Evolutionary conservation across 495 filamentous ascomycete genomes (phyloP).

Genomic region (Aspergillus incahuasiensis): DNA sequence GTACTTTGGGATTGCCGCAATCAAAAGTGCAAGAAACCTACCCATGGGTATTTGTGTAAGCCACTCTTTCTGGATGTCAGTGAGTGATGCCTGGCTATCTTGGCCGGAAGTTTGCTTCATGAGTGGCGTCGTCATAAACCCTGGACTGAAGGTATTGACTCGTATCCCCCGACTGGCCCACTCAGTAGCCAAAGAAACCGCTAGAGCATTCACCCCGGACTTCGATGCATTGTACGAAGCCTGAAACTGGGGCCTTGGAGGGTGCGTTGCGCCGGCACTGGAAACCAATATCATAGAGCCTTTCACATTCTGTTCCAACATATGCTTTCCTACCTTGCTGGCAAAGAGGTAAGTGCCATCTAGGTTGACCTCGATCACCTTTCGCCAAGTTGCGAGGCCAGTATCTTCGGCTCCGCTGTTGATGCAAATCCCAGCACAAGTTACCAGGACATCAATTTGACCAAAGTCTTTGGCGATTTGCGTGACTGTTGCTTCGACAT

Average conservation of each 20-base stretch:
- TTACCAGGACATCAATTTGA: constrained; percentile 70
- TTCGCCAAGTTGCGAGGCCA: constrained; percentile 27
- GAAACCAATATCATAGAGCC: constrained; percentile 43
- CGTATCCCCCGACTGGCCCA: constrained; percentile 35
- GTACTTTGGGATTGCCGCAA: no score
- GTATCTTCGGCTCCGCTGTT: constrained; percentile 34
- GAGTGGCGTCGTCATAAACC: constrained; percentile 41
- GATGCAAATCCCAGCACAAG: constrained; percentile 65
- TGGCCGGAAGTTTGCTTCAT: no score
- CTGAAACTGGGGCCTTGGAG: constrained; percentile 45
- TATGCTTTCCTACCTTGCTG: constrained; percentile 38
- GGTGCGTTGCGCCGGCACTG: constrained; percentile 37
- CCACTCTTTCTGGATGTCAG: no score
- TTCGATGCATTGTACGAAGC: constrained; percentile 39
- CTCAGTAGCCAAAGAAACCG: constrained; percentile 28
- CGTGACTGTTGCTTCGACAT: constrained; percentile 52
- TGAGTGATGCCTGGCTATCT: no score
- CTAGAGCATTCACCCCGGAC: constrained; percentile 28
- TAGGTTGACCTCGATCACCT: constrained; percentile 45
- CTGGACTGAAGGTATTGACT: constrained; percentile 40
- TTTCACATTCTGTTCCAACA: constrained; percentile 34
- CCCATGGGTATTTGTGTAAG: no score
- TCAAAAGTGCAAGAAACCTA: no score
- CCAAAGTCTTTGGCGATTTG: constrained; percentile 59
- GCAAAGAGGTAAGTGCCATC: constrained; percentile 46